Conservation (phyloP, 805 yeast genomes). For the Lachancea sp. region DNA sequence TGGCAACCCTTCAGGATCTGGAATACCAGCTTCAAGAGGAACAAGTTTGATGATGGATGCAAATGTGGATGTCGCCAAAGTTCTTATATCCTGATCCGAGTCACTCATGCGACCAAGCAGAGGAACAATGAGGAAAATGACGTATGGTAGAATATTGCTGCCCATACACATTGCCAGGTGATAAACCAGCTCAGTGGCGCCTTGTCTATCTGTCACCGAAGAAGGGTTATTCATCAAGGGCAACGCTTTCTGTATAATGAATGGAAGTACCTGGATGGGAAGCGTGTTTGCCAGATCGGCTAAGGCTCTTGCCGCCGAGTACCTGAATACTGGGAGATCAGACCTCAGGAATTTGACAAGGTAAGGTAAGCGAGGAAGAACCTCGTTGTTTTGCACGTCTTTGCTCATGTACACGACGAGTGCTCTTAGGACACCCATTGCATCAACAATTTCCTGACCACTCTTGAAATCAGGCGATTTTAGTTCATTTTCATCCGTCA, state of each 20-base stretch:
- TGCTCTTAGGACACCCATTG: slow-evolving; percentile 74
- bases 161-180: slow-evolving; percentile 86
- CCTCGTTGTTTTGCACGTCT: slow-evolving; percentile 40
- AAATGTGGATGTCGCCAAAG: slow-evolving; percentile 89
- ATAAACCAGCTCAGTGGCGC: slow-evolving; percentile 86
- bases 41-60: slow-evolving; percentile 93
- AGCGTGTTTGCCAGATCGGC: slow-evolving; percentile 68
- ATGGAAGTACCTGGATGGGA: slow-evolving; percentile 69
- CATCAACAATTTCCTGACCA: slow-evolving; percentile 82
- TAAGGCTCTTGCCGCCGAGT: slow-evolving; percentile 83
- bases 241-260: slow-evolving; percentile 66
- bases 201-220: slow-evolving; percentile 70
- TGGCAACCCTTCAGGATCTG: slow-evolving; percentile 91
- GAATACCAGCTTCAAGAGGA: slow-evolving; percentile 95
- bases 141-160: slow-evolving; percentile 81
- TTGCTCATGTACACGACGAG: slow-evolving; percentile 55
- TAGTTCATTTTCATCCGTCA: slow-evolving; percentile 28
- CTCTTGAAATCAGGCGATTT: slow-evolving; percentile 36
- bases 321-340: slow-evolving; percentile 74
- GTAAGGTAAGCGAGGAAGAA: slow-evolving; percentile 48
- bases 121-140: slow-evolving; percentile 92
- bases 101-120: slow-evolving; percentile 98
- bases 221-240: slow-evolving; percentile 79
- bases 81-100: slow-evolving; percentile 78
- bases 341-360: slow-evolving; percentile 54